Conservation (phyloP, 495 filamentous ascomycete genomes). For the Daldinia concentrica region DNA sequence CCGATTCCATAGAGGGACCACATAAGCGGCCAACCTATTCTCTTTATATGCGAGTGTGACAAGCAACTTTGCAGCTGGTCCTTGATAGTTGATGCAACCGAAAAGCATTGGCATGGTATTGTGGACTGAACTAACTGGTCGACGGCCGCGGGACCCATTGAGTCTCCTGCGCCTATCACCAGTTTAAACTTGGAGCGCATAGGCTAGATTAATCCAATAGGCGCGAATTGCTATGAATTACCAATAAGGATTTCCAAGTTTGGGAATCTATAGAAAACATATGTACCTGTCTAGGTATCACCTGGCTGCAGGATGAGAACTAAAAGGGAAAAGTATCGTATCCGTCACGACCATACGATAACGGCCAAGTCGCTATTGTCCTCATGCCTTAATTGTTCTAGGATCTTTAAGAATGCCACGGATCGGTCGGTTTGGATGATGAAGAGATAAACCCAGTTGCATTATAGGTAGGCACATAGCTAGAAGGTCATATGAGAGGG, state of each 20-base stretch:
- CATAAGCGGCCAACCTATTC: conserved; percentile 22
- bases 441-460: conserved; percentile 13
- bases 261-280: conserved; percentile 21
- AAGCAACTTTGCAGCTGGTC: conserved; percentile 31
- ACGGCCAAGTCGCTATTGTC: conserved; percentile 34
- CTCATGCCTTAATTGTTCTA: background rate
- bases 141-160: conserved; percentile 27
- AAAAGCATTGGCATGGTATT: conserved; percentile 29
- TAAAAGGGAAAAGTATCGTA: conserved; percentile 39
- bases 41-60: conserved; percentile 40
- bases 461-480: too few relatives aligned
- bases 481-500: conserved; percentile 29
- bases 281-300: conserved; percentile 28
- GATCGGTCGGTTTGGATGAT: conserved; percentile 15
- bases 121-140: conserved; percentile 37
- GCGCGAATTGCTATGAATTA: conserved; percentile 14
- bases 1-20: conserved; percentile 32
- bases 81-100: conserved; percentile 29
- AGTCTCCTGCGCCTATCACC: conserved; percentile 36
- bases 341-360: conserved; percentile 35
- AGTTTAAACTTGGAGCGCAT: conserved; percentile 19
- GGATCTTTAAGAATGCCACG: conserved; percentile 21
- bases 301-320: conserved; percentile 38
- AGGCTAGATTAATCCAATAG: conserved; percentile 33
- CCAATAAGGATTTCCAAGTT: conserved; percentile 27